These are phyloP conservation scores for Xerocomellus intermedius DNA, from an alignment of 768 basidiomycete genomes.

Conservation along the genomic window DNA sequence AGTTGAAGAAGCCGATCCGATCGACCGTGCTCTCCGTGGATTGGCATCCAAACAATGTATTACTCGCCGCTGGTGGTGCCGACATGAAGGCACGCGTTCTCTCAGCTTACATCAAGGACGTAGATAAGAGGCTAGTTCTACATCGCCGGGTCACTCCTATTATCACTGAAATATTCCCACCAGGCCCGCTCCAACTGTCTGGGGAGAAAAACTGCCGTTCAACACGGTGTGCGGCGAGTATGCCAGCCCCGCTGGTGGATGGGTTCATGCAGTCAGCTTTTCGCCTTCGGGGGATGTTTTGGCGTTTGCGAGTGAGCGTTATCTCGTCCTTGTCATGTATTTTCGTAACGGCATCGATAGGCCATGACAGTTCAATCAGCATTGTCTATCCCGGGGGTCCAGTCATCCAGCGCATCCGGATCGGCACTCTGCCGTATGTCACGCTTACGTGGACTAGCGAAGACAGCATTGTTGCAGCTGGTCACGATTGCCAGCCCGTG, in stretches of 20 bases:
- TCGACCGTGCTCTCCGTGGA: conserved; percentile 93
- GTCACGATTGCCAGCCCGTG: conserved; percentile 96
- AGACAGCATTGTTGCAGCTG: conserved; percentile 81
- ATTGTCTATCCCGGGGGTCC: conserved; percentile 89
- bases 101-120: conserved; percentile 98
- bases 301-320: conserved; percentile 83
- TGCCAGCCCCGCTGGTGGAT: conserved; percentile 83
- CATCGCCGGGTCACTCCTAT: neutral
- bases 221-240: conserved; percentile 98
- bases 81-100: conserved; percentile 98
- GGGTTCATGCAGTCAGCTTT: conserved; percentile 96
- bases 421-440: conserved; percentile 76
- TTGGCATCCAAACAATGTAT: conserved; percentile 99
- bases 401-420: conserved; percentile 67
- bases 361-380: conserved; percentile 92
- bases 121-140: conserved; percentile 76
- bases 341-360: conserved; percentile 40
- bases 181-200: conserved; percentile 85
- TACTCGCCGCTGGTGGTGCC: conserved; percentile 94
- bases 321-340: neutral
- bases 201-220: conserved; percentile 99
- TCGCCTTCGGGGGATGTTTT: conserved; percentile 94
- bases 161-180: conserved; percentile 6
- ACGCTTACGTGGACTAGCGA: conserved; percentile 87
- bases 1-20: conserved; percentile 95